phyloP scores from a whole-genome alignment of 805 yeast genomes.

The Wickerhamomyces tratensis region DNA sequence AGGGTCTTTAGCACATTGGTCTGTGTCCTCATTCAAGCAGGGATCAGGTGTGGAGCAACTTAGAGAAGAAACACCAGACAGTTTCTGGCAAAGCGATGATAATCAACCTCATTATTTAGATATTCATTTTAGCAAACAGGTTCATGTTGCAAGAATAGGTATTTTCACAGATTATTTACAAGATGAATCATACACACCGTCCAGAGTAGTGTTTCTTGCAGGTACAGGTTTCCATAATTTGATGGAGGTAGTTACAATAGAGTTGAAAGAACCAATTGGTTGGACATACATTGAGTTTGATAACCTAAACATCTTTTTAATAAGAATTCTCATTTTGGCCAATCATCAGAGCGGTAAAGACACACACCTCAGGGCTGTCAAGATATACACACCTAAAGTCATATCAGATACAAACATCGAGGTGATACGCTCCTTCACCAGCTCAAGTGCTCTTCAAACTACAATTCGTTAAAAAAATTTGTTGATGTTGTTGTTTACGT shows the following conservation, averaged over 20 bases:
- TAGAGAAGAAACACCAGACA: constrained; percentile 59
- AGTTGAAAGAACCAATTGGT: constrained; percentile 59
- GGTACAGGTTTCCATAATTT: constrained; percentile 79
- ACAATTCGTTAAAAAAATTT: too few relatives aligned
- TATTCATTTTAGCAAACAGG: constrained; percentile 71
- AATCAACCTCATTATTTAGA: constrained; percentile 77
- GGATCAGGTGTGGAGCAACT: constrained; percentile 68
- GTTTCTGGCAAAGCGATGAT: constrained; percentile 96
- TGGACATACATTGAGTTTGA: constrained; percentile 62
- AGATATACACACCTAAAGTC: constrained; percentile 38
- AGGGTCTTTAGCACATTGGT: constrained; percentile 78
- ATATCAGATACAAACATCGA: constrained; percentile 15
- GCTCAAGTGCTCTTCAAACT: constrained; percentile 3
- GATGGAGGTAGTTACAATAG: constrained; percentile 50
- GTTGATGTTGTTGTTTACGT: too few relatives aligned
- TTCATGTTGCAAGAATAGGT: constrained; percentile 56
- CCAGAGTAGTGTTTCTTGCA: constrained; percentile 49
- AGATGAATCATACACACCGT: constrained; percentile 94
- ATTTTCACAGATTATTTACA: constrained; percentile 58
- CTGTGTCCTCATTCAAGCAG: constrained; percentile 63
- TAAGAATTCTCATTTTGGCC: constrained; percentile 51
- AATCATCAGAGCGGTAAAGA: constrained; percentile 97
- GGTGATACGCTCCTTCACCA: constrained; percentile 16
- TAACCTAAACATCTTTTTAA: constrained; percentile 49
- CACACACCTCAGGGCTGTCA: constrained; percentile 74